A percentile compares a stretch with the other conserved stretches of the same genome.
Conservation (phyloP, 352 stramenopile genomes). For the Pythium myriotylum region DNA sequence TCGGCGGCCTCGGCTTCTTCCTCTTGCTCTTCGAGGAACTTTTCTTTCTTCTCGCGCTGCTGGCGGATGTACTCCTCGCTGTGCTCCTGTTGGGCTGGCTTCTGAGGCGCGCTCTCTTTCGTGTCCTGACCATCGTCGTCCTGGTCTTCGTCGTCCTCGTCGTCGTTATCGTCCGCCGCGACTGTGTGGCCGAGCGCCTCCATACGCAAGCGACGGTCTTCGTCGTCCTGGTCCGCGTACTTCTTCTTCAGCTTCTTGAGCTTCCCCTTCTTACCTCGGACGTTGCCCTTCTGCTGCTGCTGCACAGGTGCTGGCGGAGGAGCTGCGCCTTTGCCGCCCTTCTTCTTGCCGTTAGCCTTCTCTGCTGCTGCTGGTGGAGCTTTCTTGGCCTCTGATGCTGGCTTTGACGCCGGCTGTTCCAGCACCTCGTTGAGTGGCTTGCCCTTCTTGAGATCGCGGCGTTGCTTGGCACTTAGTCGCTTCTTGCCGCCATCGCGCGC, state of each 20-base stretch:
- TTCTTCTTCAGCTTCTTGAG: conserved; percentile 96
- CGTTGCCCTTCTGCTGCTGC: conserved; percentile 34
- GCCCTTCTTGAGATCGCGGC: conserved; percentile 79
- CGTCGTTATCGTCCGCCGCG: conserved; percentile 30
- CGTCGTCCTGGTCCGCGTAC: conserved; percentile 96
- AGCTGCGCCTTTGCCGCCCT: conserved; percentile 2
- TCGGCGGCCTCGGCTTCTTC: conserved; percentile 73
- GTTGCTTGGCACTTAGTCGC: conserved; percentile 68
- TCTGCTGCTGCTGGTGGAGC: not conserved
- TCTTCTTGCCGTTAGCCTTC: conserved; percentile 6
- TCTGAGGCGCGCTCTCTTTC: conserved; percentile 13
- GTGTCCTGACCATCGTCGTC: conserved; percentile 10
- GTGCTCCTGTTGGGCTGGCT: not conserved
- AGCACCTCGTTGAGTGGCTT: conserved; percentile 21
- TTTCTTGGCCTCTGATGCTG: conserved; percentile 13
- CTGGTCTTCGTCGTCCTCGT: conserved; percentile 19
- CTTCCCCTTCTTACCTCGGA: conserved; percentile 94
- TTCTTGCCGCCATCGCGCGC: conserved; percentile 46
- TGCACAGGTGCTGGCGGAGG: conserved; percentile 12
- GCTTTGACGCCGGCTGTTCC: not conserved
- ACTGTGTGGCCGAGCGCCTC: conserved; percentile 82
- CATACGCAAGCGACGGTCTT: conserved; percentile 93
- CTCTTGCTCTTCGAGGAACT: conserved; percentile 83
- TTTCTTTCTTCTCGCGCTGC: conserved; percentile 82
- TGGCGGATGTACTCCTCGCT: conserved; percentile 68